phyloP scores from a whole-genome alignment of 352 stramenopile genomes.

The Phytophthora vignae region DNA sequence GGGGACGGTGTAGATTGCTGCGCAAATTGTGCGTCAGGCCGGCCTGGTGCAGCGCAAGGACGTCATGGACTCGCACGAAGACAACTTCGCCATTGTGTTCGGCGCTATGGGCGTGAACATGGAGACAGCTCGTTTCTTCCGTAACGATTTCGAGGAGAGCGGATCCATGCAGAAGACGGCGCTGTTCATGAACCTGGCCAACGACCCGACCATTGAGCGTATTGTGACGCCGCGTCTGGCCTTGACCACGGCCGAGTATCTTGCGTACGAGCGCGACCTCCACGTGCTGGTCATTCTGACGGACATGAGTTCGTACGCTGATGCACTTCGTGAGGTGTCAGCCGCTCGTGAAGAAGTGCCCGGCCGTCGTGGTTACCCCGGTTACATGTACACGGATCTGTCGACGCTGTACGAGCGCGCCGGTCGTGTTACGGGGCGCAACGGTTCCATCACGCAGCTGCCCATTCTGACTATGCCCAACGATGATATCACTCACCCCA shows the following conservation, averaged over 20 bases:
- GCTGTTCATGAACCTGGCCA: slow-evolving; percentile 99
- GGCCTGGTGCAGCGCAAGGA: slow-evolving; percentile 99
- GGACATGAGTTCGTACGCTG: slow-evolving; percentile 99
- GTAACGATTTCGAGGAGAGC: slow-evolving; percentile 97
- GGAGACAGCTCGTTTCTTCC: slow-evolving; percentile 98
- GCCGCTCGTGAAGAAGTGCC: slow-evolving; percentile 96
- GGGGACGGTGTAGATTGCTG: slow-evolving; percentile 84
- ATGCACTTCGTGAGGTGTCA: slow-evolving; percentile 97
- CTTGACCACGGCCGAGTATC: slow-evolving; percentile 98
- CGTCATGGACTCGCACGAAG: slow-evolving; percentile 97
- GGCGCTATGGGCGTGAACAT: slow-evolving; percentile 99
- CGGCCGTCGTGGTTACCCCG: slow-evolving; percentile 98
- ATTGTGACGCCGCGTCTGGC: slow-evolving; percentile 99
- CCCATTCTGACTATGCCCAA: slow-evolving; percentile 99
- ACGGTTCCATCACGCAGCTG: slow-evolving; percentile 99
- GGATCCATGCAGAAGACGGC: slow-evolving; percentile 99
- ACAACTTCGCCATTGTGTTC: slow-evolving; percentile 99
- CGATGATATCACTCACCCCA: slow-evolving; percentile 99
- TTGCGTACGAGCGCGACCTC: slow-evolving; percentile 99
- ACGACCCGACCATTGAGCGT: slow-evolving; percentile 99
- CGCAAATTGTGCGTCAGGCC: slow-evolving; percentile 99
- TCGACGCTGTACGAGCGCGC: slow-evolving; percentile 99
- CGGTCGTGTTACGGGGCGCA: slow-evolving; percentile 96
- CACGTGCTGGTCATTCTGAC: slow-evolving; percentile 99
- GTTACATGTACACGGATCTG: slow-evolving; percentile 99